Conservation (phyloP, 306 rosid genomes). For the Carpinus fangiana region DNA sequence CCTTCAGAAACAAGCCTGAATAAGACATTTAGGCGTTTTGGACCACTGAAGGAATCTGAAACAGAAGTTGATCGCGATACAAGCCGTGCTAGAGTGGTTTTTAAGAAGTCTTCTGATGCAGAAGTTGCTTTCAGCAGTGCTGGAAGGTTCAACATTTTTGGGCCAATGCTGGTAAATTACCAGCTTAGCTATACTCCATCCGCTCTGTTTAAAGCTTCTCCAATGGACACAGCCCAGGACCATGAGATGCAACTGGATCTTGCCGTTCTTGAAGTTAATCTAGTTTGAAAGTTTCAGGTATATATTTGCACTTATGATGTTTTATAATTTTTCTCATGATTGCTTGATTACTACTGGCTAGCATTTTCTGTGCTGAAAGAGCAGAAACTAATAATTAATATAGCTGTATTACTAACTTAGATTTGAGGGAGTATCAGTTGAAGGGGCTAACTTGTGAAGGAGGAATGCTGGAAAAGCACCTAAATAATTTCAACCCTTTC, state of each 20-base stretch:
- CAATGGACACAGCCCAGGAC: conserved; percentile 61
- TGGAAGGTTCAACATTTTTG: conserved; percentile 87
- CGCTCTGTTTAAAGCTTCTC: conserved; percentile 65
- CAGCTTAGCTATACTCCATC: conserved; percentile 77
- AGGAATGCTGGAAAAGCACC: no score
- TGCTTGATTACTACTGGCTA: conserved; percentile 7
- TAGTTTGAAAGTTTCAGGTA: conserved; percentile 57
- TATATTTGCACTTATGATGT: conserved; percentile 10
- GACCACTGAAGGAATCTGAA: conserved; percentile 84
- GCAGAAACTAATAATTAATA: background rate
- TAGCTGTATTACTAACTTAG: background rate
- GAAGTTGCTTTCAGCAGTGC: conserved; percentile 88
- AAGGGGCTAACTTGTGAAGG: background rate
- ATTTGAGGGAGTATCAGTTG: background rate
- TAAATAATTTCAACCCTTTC: no score
- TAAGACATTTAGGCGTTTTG: conserved; percentile 87
- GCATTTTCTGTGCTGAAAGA: background rate
- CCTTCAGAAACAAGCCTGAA: conserved; percentile 78
- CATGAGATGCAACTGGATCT: conserved; percentile 88
- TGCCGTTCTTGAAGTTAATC: conserved; percentile 58
- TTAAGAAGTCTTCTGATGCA: conserved; percentile 76
- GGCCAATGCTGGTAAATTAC: conserved; percentile 71
- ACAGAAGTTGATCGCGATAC: conserved; percentile 89
- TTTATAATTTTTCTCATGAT: conserved; percentile 16
- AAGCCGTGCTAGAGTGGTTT: conserved; percentile 92